Evolutionary conservation across 129 eudicot species (phyloP).

Genomic region (Saposhnikovia divaricata): DNA sequence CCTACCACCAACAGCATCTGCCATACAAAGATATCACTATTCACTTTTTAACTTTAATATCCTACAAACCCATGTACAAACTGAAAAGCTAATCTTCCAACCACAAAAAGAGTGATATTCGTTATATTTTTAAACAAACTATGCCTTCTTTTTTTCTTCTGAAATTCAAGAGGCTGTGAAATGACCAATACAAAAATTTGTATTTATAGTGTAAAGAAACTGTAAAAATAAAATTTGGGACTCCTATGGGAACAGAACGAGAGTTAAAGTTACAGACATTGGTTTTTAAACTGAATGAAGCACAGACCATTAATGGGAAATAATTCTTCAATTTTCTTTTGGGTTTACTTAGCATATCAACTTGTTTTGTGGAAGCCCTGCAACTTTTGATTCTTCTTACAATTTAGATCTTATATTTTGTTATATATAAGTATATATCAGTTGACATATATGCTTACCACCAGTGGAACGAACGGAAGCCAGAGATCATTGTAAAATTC

Average conservation of each 20-base stretch:
- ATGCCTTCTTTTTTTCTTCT: not conserved
- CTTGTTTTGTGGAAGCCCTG: no score
- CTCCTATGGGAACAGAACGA: not conserved
- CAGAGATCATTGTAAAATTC: constrained; percentile 39
- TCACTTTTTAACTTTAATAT: not conserved
- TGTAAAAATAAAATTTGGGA: not conserved
- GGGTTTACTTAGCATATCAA: no score
- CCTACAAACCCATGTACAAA: not conserved
- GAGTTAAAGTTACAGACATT: not conserved
- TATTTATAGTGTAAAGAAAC: no score
- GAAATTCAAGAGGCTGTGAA: not conserved
- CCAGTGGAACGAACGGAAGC: constrained; percentile 49
- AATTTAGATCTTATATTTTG: no score
- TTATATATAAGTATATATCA: not conserved
- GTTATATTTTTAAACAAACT: not conserved
- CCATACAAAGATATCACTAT: not conserved
- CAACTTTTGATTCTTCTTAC: no score
- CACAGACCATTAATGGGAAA: no score
- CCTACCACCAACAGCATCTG: constrained; percentile 54
- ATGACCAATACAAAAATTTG: no score
- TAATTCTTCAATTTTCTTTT: no score
- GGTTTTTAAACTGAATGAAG: no score
- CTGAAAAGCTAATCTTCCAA: not conserved
- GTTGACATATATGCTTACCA: constrained; percentile 26
- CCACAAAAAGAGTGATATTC: not conserved